Percentiles rank a stretch among this genome's conserved stretches.
Conservation (phyloP, 2,329 filamentous ascomycete genomes). For the Myotisia sp. region DNA sequence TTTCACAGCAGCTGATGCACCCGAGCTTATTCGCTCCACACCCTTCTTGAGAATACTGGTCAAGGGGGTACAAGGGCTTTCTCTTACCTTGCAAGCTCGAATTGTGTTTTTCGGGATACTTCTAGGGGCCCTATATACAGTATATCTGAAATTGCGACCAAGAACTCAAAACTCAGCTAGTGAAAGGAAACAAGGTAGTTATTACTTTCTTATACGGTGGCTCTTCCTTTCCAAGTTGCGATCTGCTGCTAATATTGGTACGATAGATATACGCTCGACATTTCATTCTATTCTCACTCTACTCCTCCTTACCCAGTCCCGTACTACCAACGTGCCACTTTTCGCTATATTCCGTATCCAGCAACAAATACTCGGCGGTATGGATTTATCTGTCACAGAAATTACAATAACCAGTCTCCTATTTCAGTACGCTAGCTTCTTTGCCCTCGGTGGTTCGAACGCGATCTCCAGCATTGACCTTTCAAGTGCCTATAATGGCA, state of each 20-base stretch:
- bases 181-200: neutral
- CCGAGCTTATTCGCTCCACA: conserved; percentile 50
- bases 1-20: conserved; percentile 76
- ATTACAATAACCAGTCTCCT: conserved; percentile 59
- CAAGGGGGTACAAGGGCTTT: conserved; percentile 24
- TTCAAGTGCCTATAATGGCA: conserved; percentile 87
- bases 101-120: conserved; percentile 36
- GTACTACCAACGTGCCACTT: conserved; percentile 70
- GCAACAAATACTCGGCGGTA: conserved; percentile 37
- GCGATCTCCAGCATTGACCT: conserved; percentile 92
- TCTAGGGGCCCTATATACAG: conserved; percentile 19
- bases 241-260: conserved; percentile 4
- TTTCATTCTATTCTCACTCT: conserved; percentile 60
- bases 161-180: neutral
- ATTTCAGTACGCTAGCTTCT: conserved; percentile 71
- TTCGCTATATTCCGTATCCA: conserved; percentile 60
- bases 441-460: conserved; percentile 80
- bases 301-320: conserved; percentile 74
- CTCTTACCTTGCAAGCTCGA: conserved; percentile 38
- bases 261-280: conserved; percentile 13
- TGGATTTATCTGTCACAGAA: conserved; percentile 36
- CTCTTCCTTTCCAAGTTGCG: no score
- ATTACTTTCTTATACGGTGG: no score
- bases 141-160: conserved; percentile 12
- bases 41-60: conserved; percentile 24